These are phyloP conservation scores for Coemansia asiatica DNA, from an alignment of 192 early-diverging fungal genomes.

Conservation along the genomic window DNA sequence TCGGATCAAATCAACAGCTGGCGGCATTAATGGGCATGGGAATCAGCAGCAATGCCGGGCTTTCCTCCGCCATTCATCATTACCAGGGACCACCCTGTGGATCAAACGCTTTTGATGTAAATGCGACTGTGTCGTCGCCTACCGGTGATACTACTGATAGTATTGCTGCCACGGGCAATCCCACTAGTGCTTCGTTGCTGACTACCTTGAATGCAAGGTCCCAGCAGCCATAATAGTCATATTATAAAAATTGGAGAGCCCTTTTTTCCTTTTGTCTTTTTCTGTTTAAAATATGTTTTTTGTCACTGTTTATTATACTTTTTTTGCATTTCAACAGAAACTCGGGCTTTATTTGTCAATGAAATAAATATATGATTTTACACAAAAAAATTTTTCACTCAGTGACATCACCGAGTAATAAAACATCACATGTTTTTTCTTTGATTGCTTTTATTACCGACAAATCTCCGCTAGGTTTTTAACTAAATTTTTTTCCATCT, in stretches of 20 bases:
- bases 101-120: not conserved
- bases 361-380: too few relatives aligned
- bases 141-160: not conserved
- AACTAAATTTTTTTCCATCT: too few relatives aligned
- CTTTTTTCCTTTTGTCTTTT: not conserved
- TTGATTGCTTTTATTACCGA: not conserved
- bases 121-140: conserved; percentile 9
- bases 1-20: not conserved
- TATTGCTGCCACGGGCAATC: too few relatives aligned
- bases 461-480: conserved; percentile 8
- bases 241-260: too few relatives aligned
- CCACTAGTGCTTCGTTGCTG: conserved; percentile 23
- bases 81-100: too few relatives aligned
- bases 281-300: too few relatives aligned
- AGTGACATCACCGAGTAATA: too few relatives aligned
- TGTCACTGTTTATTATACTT: not conserved
- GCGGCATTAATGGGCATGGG: conserved; percentile 16
- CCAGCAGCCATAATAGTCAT: conserved; percentile 29
- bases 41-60: not conserved
- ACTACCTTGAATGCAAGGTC: conserved; percentile 30
- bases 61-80: too few relatives aligned
- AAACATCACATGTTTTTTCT: too few relatives aligned
- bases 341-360: too few relatives aligned
- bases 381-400: not conserved
- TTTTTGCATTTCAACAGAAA: too few relatives aligned